Percentiles rank a stretch among this genome's conserved stretches.
Evolutionary conservation across 768 basidiomycete genomes (phyloP).

Genomic region (Termitomyces sp.): DNA sequence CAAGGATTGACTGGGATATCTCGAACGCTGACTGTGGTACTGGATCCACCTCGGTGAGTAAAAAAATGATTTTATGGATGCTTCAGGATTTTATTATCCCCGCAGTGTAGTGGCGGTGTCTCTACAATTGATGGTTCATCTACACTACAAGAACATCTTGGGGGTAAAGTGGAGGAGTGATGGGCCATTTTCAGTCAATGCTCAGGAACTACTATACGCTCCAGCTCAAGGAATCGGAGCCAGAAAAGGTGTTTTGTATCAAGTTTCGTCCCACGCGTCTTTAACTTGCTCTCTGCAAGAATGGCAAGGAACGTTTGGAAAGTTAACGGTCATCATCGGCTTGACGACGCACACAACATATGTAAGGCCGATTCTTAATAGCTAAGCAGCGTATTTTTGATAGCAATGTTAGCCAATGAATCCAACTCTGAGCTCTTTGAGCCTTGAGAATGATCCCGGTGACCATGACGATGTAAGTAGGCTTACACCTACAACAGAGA

Average conservation of each 20-base stretch:
- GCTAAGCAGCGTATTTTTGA: background rate
- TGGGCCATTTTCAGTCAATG: background rate
- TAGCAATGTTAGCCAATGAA: background rate
- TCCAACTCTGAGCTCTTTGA: background rate
- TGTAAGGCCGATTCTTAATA: background rate
- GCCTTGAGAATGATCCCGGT: background rate
- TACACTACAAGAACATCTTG: constrained; percentile 3
- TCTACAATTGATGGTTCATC: constrained; percentile 1
- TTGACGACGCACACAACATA: background rate
- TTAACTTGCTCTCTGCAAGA: background rate
- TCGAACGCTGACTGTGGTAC: background rate
- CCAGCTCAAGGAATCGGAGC: background rate
- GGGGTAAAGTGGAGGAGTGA: background rate
- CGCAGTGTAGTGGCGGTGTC: background rate
- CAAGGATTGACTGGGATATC: background rate
- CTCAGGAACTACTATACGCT: background rate
- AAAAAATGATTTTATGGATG: background rate
- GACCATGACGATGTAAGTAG: background rate
- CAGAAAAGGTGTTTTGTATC: background rate
- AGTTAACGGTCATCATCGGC: constrained; percentile 3
- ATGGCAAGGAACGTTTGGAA: constrained; percentile 1
- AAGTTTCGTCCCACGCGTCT: background rate
- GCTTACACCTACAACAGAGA: constrained; percentile 10
- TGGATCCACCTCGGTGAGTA: constrained; percentile 8
- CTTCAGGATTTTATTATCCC: background rate